A percentile compares a stretch with the other conserved stretches of the same genome.
phyloP scores from a whole-genome alignment of 2,329 filamentous ascomycete species.

The Aspergillus luchuensis region DNA sequence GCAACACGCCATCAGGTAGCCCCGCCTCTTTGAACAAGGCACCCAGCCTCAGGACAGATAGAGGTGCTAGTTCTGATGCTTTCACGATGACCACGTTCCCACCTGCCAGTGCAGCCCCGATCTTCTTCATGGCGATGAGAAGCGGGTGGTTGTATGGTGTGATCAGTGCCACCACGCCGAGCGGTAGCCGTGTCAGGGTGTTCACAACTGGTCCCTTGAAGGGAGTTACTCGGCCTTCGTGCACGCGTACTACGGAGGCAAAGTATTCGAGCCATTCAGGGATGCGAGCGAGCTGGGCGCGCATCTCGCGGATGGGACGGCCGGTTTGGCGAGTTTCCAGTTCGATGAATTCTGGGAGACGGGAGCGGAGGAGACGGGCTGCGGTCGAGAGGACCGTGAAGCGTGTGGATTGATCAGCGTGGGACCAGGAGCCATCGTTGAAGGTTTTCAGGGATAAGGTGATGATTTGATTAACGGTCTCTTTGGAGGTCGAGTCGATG shows the following conservation, averaged over 20 bases:
- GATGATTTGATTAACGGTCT: conserved; percentile 57
- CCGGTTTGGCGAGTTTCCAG: conserved; percentile 70
- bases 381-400: conserved; percentile 65
- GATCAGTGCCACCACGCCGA: conserved; percentile 45
- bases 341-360: conserved; percentile 59
- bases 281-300: conserved; percentile 63
- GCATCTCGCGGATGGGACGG: conserved; percentile 69
- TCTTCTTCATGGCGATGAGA: conserved; percentile 42
- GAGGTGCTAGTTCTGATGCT: conserved; percentile 45
- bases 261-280: conserved; percentile 70
- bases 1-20: conserved; percentile 46
- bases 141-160: conserved; percentile 45
- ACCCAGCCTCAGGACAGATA: conserved; percentile 46
- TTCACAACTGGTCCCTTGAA: conserved; percentile 52
- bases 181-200: conserved; percentile 38
- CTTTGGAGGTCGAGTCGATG: conserved; percentile 59
- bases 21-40: conserved; percentile 46
- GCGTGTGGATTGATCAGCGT: conserved; percentile 57
- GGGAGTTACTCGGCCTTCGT: conserved; percentile 67
- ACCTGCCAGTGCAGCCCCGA: conserved; percentile 43
- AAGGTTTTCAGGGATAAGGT: conserved; percentile 40
- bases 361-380: conserved; percentile 55
- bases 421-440: conserved; percentile 59
- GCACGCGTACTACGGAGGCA: conserved; percentile 65
- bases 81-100: conserved; percentile 46